Base-by-base conservation (phyloP, 2,329 filamentous ascomycete genomes). In the Hirsutella minnesotensis region DNA sequence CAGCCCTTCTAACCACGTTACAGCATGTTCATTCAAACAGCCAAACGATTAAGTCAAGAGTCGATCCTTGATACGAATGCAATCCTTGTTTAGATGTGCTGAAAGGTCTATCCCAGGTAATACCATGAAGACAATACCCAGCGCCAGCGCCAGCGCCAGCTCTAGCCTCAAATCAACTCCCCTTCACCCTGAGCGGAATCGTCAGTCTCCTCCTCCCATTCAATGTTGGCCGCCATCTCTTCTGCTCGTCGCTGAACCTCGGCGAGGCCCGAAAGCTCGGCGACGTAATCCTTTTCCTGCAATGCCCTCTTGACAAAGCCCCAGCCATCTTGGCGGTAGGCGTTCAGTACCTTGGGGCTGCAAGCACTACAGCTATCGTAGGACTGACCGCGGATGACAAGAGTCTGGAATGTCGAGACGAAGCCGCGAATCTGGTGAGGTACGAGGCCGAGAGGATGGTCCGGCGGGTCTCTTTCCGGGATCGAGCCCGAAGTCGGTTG, bases 291-390 rank as follows among this genome's bases (percentile, higher is more conserved):
- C 54, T 79, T 79, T 60, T 89, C 82, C 46, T 79, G 75, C 13
- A 92, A 62, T 0, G 86, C 86, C 44, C 72, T 71, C 65, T 81
- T 81, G 29, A 92, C 77, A 57, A 94, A 94, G 0, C 68, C 75
- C 85, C 86, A 94, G 0, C 80, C 81, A 38, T 81, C 74, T 2
- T 63, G 59, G 38, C 76, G 70, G 57, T 89, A 92, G 1, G 77
- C 77, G 0, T 72, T 68, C 1, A 90, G 60, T 22, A 94, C 78
- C 36, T 72, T 77, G 29, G 75, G 73, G 49, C 83, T 86, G 55
- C 86, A 94, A 2, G 84, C 86, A 39, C 83, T 87, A 61, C 86
- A 94, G 59, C 79, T 81, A 44, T 87, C 80, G 59, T 89, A 94
- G 0, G 83, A 82, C 51, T 77, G 72, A 9, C 85, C 85, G 42